Evolutionary conservation across 768 basidiomycete genomes (phyloP).

Genomic region (Pulveroboletus sp.): DNA sequence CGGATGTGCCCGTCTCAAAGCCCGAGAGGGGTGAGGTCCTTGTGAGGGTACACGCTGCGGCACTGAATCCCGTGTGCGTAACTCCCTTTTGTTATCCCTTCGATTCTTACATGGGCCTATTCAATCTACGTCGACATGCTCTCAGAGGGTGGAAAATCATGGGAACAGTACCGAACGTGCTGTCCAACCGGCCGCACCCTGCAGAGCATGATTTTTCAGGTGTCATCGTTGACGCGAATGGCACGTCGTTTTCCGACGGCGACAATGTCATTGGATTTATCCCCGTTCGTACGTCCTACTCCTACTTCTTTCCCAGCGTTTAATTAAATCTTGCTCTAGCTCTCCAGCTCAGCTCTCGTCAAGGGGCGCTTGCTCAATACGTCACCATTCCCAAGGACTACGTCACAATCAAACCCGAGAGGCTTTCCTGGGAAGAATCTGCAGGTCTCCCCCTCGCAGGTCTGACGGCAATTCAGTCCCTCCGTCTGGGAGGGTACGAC

Average conservation of each 20-base stretch:
- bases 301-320: background rate
- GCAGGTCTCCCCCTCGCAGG: slow-evolving; percentile 60
- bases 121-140: background rate
- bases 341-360: slow-evolving; percentile 35
- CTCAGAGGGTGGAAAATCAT: slow-evolving; percentile 61
- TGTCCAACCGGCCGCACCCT: slow-evolving; percentile 47
- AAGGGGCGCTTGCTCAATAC: slow-evolving; percentile 64
- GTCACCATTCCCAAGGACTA: slow-evolving; percentile 46
- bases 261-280: slow-evolving; percentile 65
- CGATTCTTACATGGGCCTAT: background rate
- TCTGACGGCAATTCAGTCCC: slow-evolving; percentile 56
- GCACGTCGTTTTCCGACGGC: slow-evolving; percentile 50
- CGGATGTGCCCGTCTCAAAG: slow-evolving; percentile 31
- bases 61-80: slow-evolving; percentile 66
- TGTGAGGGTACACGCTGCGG: slow-evolving; percentile 50
- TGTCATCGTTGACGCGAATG: slow-evolving; percentile 53
- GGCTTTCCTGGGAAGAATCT: slow-evolving; percentile 53
- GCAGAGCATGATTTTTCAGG: slow-evolving; percentile 67
- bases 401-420: slow-evolving; percentile 36
- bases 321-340: slow-evolving; percentile 9
- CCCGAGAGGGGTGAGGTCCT: slow-evolving; percentile 44
- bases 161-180: slow-evolving; percentile 43
- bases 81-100: background rate
- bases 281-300: slow-evolving; percentile 30
- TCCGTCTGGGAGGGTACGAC: slow-evolving; percentile 47